Evolutionary conservation across 2,329 filamentous ascomycete species (phyloP).

Genomic region (Cadophora gregata): DNA sequence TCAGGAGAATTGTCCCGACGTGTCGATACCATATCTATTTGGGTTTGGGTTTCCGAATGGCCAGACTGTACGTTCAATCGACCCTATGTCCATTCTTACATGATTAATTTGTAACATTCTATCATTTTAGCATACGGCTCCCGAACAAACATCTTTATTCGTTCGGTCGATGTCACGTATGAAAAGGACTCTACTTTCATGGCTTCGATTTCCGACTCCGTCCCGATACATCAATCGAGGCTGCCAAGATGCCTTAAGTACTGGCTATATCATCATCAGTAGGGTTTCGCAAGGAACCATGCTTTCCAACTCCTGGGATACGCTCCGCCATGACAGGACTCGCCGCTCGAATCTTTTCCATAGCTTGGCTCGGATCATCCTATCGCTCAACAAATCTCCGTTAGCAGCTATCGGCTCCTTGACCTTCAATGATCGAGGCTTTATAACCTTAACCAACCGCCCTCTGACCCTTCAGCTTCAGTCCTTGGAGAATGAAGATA

Average conservation of each 20-base stretch:
- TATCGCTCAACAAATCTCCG: constrained; percentile 6
- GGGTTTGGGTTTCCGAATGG: constrained; percentile 13
- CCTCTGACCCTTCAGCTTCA: constrained; percentile 8
- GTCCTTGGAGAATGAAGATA: constrained; percentile 19
- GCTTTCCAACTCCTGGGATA: background rate
- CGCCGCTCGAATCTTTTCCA: constrained; percentile 3
- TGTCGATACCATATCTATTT: constrained; percentile 18
- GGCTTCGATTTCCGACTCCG: background rate
- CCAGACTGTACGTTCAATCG: background rate
- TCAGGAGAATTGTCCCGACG: constrained; percentile 42
- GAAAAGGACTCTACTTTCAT: background rate
- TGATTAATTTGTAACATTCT: too few species aligned
- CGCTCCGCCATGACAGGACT: background rate
- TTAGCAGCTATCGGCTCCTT: constrained; percentile 5
- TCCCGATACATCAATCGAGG: constrained; percentile 5
- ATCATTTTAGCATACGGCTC: background rate
- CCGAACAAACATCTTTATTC: background rate
- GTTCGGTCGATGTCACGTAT: background rate
- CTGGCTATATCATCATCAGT: constrained; percentile 1
- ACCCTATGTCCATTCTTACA: too few species aligned
- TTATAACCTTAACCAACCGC: background rate
- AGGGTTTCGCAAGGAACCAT: background rate
- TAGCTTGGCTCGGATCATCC: constrained; percentile 1
- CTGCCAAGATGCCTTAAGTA: background rate
- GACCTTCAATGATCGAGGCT: constrained; percentile 2